Evolutionary conservation across 2,329 filamentous ascomycete genomes (phyloP).

Genomic region (Leptographium lundbergii): DNA sequence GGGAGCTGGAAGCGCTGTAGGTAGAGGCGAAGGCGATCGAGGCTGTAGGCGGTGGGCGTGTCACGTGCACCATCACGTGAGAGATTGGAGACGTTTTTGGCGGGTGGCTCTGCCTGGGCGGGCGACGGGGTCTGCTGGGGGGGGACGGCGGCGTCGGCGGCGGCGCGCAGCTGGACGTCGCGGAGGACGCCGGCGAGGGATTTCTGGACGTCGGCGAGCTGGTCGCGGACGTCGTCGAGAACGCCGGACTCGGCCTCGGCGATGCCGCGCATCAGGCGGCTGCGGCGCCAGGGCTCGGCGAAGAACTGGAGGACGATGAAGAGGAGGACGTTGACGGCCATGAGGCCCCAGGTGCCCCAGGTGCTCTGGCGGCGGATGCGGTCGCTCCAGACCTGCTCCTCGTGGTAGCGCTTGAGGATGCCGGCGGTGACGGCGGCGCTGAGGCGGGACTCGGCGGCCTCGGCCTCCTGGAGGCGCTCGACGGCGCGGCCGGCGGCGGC

Average conservation of each 20-base stretch:
- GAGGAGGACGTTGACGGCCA: constrained; percentile 89
- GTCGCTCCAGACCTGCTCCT: constrained; percentile 98
- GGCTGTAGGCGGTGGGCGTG: neutral
- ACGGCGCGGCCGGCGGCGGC: constrained; percentile 64
- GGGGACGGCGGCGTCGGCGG: neutral
- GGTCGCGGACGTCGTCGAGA: constrained; percentile 33
- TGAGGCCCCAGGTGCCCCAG: constrained; percentile 96
- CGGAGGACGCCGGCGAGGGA: constrained; percentile 14
- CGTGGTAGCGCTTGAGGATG: constrained; percentile 87
- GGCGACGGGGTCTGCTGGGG: too few species aligned
- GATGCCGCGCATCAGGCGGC: constrained; percentile 68
- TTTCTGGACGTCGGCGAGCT: constrained; percentile 24
- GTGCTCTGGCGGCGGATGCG: constrained; percentile 93
- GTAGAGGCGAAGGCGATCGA: neutral
- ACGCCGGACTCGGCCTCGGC: constrained; percentile 61
- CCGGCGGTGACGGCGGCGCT: constrained; percentile 63
- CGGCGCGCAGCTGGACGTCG: constrained; percentile 1
- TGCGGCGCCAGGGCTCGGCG: constrained; percentile 83
- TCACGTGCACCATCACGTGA: neutral
- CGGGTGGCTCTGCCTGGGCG: too few species aligned
- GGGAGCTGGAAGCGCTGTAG: neutral
- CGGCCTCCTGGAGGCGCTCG: constrained; percentile 58
- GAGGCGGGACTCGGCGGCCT: constrained; percentile 68
- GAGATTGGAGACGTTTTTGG: too few species aligned
- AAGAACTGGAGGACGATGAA: constrained; percentile 79